Conservation (phyloP, 2,329 filamentous ascomycete species). For the Claviceps africana region DNA sequence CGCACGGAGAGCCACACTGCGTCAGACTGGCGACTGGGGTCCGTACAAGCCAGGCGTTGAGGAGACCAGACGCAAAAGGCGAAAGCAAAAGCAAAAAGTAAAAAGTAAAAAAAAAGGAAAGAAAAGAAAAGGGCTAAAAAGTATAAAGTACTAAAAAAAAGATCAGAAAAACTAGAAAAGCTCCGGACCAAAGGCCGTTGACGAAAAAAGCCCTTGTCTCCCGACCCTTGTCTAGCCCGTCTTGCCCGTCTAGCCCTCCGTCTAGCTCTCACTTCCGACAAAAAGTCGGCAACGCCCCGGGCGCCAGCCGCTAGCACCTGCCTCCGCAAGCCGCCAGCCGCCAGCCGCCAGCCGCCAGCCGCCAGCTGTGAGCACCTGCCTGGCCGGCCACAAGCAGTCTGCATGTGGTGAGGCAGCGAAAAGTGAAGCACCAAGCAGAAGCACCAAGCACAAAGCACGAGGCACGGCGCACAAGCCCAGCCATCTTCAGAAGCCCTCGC, state of each 20-base stretch:
- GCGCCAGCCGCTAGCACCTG: background rate
- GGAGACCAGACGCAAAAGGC: background rate
- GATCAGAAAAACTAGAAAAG: too few species aligned
- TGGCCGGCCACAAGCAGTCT: too few species aligned
- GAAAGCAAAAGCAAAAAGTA: background rate
- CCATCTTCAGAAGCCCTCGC: background rate
- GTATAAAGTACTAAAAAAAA: background rate
- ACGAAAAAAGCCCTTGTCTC: background rate
- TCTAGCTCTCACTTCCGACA: too few species aligned
- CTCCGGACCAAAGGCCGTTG: background rate
- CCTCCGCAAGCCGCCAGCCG: background rate
- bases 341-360: background rate
- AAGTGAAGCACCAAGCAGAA: background rate
- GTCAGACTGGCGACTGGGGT: background rate
- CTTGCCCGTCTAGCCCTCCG: too few species aligned
- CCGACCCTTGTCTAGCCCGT: background rate
- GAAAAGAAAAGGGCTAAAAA: background rate
- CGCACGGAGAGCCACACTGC: conserved; percentile 1
- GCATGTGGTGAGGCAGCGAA: background rate
- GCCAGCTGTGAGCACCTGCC: too few species aligned
- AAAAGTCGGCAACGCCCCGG: too few species aligned
- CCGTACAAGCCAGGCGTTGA: background rate
- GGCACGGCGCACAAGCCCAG: background rate
- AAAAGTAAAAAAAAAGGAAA: background rate
- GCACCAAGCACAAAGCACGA: background rate